Evolutionary conservation across 2,329 filamentous ascomycete species (phyloP).

Genomic region (Hymenoscyphus fraxineus): DNA sequence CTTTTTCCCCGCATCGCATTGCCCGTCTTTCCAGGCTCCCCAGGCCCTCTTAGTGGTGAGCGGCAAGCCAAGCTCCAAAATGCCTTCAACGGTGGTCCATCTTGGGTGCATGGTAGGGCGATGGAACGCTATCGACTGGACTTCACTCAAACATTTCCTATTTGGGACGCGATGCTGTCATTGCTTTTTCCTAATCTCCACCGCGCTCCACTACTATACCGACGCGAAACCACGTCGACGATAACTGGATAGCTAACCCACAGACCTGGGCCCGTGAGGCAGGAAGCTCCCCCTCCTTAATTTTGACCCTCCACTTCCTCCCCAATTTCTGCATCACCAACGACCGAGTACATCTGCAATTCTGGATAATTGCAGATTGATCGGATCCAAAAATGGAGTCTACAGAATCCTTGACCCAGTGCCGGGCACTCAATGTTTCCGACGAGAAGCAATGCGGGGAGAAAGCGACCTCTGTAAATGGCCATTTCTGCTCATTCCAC

Average conservation of each 20-base stretch:
- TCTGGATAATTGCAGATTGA: not conserved
- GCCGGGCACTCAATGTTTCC: slow-evolving; percentile 36
- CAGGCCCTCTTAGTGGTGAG: not conserved
- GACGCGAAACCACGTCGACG: not conserved
- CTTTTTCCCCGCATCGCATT: not conserved
- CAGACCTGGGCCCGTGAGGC: not conserved
- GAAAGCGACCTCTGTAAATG: slow-evolving; percentile 39
- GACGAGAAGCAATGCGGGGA: slow-evolving; percentile 36
- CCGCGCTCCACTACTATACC: not conserved
- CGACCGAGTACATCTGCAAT: not conserved
- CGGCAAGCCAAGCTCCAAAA: not conserved
- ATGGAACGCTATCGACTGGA: not conserved
- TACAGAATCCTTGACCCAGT: slow-evolving; percentile 7
- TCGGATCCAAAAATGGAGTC: not conserved
- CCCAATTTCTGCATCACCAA: not conserved
- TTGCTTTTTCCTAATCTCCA: not conserved
- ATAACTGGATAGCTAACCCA: not conserved
- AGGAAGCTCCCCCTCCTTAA: not conserved
- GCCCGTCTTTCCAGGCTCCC: not conserved
- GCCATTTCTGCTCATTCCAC: slow-evolving; percentile 42
- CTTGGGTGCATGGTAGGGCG: no score
- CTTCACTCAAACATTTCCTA: not conserved
- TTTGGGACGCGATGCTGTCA: not conserved
- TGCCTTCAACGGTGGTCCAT: not conserved
- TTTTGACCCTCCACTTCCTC: not conserved